Conservation (phyloP, 1,284 basidiomycete genomes). For the Ustilago lituana region DNA sequence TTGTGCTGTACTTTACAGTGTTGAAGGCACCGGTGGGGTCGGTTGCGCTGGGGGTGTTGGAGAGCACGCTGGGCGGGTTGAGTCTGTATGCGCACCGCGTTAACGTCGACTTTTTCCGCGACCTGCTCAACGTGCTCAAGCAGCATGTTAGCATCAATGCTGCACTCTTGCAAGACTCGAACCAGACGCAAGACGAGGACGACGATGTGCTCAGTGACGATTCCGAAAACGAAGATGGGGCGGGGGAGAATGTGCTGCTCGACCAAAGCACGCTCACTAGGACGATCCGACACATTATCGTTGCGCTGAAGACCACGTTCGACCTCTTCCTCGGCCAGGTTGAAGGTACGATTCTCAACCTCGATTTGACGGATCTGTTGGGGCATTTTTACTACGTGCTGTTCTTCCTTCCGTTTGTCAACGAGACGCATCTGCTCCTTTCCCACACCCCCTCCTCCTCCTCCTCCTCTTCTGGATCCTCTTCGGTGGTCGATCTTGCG, state of each 20-base stretch:
- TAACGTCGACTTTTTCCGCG: constrained; percentile 98
- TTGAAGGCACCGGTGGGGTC: constrained; percentile 77
- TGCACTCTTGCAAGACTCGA: constrained; percentile 3
- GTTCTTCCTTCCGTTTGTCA: constrained; percentile 68
- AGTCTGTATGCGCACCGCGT: constrained; percentile 93
- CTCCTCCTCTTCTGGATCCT: background rate
- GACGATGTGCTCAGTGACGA: background rate
- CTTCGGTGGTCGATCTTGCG: constrained; percentile 21
- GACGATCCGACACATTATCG: constrained; percentile 75
- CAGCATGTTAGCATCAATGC: constrained; percentile 72
- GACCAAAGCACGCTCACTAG: constrained; percentile 25
- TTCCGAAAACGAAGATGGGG: constrained; percentile 7
- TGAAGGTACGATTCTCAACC: constrained; percentile 83
- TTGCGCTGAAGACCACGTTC: constrained; percentile 93
- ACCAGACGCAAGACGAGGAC: background rate
- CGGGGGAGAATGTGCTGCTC: constrained; percentile 25
- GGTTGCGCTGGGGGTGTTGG: constrained; percentile 81
- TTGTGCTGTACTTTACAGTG: constrained; percentile 96
- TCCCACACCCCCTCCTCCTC: constrained; percentile 59
- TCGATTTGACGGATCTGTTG: constrained; percentile 91
- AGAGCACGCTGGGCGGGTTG: constrained; percentile 89
- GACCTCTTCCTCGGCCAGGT: constrained; percentile 96
- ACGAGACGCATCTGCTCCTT: constrained; percentile 69
- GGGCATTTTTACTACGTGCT: constrained; percentile 77
- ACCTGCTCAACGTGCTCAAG: constrained; percentile 87